Base-by-base conservation (phyloP, 2,329 filamentous ascomycete genomes). In the Aspergillus quadrilineatus region DNA sequence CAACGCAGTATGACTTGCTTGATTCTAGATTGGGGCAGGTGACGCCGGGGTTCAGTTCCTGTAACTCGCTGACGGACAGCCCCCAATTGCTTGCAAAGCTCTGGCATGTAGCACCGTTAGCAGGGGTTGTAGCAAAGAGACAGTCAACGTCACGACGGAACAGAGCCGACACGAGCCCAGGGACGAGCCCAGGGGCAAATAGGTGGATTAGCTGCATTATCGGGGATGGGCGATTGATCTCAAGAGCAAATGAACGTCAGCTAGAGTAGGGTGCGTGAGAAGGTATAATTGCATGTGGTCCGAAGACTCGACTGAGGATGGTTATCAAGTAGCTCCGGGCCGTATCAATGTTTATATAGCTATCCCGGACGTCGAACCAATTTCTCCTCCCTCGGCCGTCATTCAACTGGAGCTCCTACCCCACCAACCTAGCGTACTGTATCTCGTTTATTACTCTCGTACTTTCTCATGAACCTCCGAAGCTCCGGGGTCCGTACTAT, bases 31-130 rank as follows among this genome's bases (percentile, higher is more conserved):
- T 50, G 32, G 63, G 59, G 32, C 65, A 70, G 22, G 60, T 54
- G 29, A 65, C 55, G 39, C 63, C 61, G 4, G 67, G 67, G 58
- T 69, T 70, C 59, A 67, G 56, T 6, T 54, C 52, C 53, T 62
- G 55, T 26, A 71, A 65, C 4, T 59, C 57, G 10, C 59, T 53
- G 30, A 63, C 55, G 6, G 54, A 55, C 30, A 67, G 14, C 10
- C 61, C 66, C 67, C 67, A 69, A 59, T 49, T 56, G 15, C 50
- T 47, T 28, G 60, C 56, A 47, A 71, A 63, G 47, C 60, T 61
- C n/a, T 57, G 55, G 53, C 67, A 71, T 17, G 67, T 69, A 57
- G 66, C 67, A 15, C 66, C 66, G 6, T 8, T 29, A 29, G 7
- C 42, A 26, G 42, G 17, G 9, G 42, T 45, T 4, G 22, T 45